Conservation (phyloP, 352 stramenopile genomes). For the Lagenidium giganteum region DNA sequence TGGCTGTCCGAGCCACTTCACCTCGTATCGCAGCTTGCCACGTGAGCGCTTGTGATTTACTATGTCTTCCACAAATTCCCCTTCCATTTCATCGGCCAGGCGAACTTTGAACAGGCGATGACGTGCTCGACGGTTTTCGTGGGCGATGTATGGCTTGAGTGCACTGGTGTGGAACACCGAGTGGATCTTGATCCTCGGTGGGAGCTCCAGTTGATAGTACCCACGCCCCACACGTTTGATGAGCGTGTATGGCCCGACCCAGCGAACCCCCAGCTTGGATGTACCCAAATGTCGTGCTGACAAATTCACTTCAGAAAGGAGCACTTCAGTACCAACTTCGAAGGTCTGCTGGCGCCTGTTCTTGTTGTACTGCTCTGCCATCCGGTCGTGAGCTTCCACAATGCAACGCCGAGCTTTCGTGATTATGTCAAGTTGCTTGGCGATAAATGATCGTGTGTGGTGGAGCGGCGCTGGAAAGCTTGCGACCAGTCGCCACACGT, state of each 20-base stretch:
- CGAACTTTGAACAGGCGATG: too few species aligned
- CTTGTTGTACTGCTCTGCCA: slow-evolving; percentile 4
- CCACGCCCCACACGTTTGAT: background rate
- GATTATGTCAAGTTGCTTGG: slow-evolving; percentile 1
- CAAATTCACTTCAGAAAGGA: slow-evolving; percentile 10
- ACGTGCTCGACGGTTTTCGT: too few species aligned
- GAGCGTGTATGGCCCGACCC: slow-evolving; percentile 12
- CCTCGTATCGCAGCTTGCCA: too few species aligned
- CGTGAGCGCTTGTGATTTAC: too few species aligned
- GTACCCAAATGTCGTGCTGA: slow-evolving; percentile 6
- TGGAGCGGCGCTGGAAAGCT: too few species aligned
- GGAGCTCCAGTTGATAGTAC: slow-evolving; percentile 9
- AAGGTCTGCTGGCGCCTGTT: slow-evolving; percentile 7
- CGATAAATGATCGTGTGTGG: slow-evolving; percentile 5
- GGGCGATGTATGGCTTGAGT: slow-evolving; percentile 9
- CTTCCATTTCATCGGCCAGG: too few species aligned
- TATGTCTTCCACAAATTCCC: too few species aligned
- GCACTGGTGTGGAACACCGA: slow-evolving; percentile 8
- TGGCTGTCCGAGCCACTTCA: too few species aligned
- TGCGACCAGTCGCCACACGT: too few species aligned
- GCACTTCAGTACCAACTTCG: slow-evolving; percentile 2
- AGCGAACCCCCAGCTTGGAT: slow-evolving; percentile 9
- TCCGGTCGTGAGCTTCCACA: slow-evolving; percentile 1
- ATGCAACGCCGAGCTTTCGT: background rate
- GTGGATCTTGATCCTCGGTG: slow-evolving; percentile 6